Evolutionary conservation across 148 eudicot species (phyloP).

Genomic region (Fagopyrum tataricum): DNA sequence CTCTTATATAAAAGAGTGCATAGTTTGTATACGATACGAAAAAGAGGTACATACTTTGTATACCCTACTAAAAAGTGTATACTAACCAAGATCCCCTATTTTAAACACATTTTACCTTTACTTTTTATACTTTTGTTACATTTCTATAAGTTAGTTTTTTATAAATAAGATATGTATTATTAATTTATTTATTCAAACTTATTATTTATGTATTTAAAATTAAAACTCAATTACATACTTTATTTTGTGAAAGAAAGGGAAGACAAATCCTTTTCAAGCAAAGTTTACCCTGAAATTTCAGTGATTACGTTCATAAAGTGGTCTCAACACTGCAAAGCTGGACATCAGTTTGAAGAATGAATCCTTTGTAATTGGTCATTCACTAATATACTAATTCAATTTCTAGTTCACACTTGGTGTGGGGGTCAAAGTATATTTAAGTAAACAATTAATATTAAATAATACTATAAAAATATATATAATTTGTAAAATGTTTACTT

Average conservation of each 20-base stretch:
- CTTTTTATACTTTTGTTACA: no score
- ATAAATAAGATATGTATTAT: no score
- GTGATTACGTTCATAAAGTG: constrained; percentile 1
- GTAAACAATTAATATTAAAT: background rate
- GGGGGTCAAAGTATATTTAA: background rate
- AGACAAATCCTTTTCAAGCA: background rate
- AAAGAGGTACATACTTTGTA: no score
- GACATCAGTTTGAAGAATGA: background rate
- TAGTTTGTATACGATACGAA: no score
- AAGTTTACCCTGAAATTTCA: constrained; percentile 3
- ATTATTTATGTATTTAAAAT: no score
- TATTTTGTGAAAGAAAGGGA: background rate
- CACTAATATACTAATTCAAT: background rate
- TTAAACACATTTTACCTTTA: no score
- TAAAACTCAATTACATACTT: background rate
- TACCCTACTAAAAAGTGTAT: no score
- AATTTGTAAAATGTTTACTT: background rate
- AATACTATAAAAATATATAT: background rate
- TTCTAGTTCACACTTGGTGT: background rate
- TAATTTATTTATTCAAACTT: no score
- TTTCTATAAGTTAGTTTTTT: no score
- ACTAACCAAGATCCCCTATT: no score
- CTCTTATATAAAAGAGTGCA: no score
- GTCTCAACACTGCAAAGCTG: background rate
- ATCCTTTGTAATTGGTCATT: background rate